Conservation (phyloP, 2,329 filamentous ascomycete species). For the Diaporthe capsici region DNA sequence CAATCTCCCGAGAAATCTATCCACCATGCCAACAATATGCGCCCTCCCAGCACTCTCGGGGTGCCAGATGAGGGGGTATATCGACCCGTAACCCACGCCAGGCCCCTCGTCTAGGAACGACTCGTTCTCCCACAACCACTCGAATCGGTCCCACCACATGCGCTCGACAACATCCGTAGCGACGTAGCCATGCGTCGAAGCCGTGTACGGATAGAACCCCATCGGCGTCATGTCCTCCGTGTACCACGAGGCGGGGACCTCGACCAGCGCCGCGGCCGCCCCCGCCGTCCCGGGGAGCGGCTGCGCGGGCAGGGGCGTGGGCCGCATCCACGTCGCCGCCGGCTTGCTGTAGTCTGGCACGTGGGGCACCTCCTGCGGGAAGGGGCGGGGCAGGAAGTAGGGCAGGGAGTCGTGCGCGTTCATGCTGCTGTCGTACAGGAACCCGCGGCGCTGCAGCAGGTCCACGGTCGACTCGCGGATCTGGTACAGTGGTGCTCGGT, state of each 20-base stretch:
- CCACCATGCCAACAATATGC: constrained; percentile 66
- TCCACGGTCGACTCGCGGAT: constrained; percentile 60
- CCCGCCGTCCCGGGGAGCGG: constrained; percentile 42
- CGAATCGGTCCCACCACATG: constrained; percentile 73
- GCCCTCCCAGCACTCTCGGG: constrained; percentile 73
- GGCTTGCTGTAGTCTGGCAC: constrained; percentile 54
- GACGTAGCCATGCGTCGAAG: constrained; percentile 71
- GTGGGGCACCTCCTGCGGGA: constrained; percentile 52
- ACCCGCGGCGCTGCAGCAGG: constrained; percentile 58
- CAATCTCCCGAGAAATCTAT: constrained; percentile 66
- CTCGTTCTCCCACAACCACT: constrained; percentile 64
- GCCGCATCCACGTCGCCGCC: constrained; percentile 61
- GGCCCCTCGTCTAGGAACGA: constrained; percentile 50
- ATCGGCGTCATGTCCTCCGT: constrained; percentile 64
- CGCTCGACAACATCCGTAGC: constrained; percentile 69
- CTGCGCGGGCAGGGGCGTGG: constrained; percentile 49
- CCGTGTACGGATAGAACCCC: constrained; percentile 59
- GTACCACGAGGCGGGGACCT: constrained; percentile 65
- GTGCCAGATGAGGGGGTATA: constrained; percentile 67
- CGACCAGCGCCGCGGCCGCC: constrained; percentile 52
- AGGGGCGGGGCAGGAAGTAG: constrained; percentile 54
- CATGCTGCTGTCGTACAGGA: constrained; percentile 61
- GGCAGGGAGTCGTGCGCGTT: constrained; percentile 61
- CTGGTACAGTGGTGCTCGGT: constrained; percentile 64
- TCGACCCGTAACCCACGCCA: constrained; percentile 1